phyloP scores from a whole-genome alignment of 345 rosid species.

The Streptanthus diversifolius region DNA sequence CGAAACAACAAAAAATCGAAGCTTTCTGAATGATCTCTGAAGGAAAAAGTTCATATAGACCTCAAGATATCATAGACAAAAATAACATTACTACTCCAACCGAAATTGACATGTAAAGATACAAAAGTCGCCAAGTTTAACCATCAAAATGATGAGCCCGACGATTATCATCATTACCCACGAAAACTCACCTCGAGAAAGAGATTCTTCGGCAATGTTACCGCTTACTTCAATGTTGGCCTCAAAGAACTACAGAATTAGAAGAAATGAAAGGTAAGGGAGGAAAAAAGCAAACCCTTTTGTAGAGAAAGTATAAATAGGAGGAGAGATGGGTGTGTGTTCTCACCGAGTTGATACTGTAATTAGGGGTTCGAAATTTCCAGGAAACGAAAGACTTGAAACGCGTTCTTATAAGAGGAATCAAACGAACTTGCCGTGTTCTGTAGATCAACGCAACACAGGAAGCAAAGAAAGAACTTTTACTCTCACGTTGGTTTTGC shows the following conservation, averaged over 20 bases:
- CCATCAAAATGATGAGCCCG: too few species aligned
- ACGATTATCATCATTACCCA: too few species aligned
- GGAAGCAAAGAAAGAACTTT: background rate
- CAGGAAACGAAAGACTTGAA: background rate
- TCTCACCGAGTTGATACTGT: background rate
- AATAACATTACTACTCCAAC: background rate
- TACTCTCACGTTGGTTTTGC: slow-evolving; percentile 12
- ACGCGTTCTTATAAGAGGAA: slow-evolving; percentile 11
- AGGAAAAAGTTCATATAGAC: background rate
- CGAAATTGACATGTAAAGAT: background rate
- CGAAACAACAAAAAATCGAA: background rate
- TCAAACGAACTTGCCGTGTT: slow-evolving; percentile 30
- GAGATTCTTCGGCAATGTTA: slow-evolving; percentile 8
- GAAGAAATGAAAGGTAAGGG: background rate
- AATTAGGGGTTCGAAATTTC: background rate
- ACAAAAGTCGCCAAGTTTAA: background rate
- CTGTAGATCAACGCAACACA: background rate
- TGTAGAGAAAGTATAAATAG: slow-evolving; percentile 8
- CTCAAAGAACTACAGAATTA: background rate
- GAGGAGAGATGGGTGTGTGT: background rate
- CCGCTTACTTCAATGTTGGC: background rate
- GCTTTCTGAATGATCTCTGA: background rate
- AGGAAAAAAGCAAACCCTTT: background rate
- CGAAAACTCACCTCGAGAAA: slow-evolving; percentile 7
- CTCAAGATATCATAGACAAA: background rate